A percentile compares a stretch with the other conserved stretches of the same genome.
Conservation (phyloP, 2,329 filamentous ascomycete species). For the Chaetomiaceae sp. region DNA sequence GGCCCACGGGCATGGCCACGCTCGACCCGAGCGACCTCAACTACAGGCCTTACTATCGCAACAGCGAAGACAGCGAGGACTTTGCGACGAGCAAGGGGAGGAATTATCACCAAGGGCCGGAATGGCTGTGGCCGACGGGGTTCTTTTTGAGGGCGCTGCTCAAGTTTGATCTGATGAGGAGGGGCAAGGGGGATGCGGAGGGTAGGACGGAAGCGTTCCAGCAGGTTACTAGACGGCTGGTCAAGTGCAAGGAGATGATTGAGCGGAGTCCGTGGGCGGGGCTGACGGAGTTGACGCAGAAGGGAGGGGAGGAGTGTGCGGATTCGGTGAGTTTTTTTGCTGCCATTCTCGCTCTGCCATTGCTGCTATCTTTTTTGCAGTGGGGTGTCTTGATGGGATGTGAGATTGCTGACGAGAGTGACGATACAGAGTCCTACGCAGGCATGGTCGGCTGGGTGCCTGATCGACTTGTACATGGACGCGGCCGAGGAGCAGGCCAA, state of each 20-base stretch:
- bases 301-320: conserved; percentile 73
- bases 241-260: conserved; percentile 82
- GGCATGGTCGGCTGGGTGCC: conserved; percentile 90
- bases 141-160: conserved; percentile 91
- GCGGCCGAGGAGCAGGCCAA: conserved; percentile 54
- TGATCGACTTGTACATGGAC: conserved; percentile 96
- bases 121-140: conserved; percentile 97
- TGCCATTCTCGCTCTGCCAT: conserved; percentile 1
- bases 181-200: conserved; percentile 50
- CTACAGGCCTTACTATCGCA: conserved; percentile 92
- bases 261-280: conserved; percentile 80
- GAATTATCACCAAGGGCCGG: conserved; percentile 97
- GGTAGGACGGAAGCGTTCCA: conserved; percentile 86
- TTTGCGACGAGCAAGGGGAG: conserved; percentile 90
- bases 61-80: conserved; percentile 86
- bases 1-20: conserved; percentile 91
- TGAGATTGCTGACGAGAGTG: conserved; percentile 14
- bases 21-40: conserved; percentile 89
- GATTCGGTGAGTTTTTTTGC: conserved; percentile 68
- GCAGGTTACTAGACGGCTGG: conserved; percentile 80
- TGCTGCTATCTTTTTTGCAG: neutral
- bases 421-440: conserved; percentile 75
- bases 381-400: neutral
- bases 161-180: conserved; percentile 78
- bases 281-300: conserved; percentile 87